phyloP scores from a whole-genome alignment of 768 basidiomycete species.

The Lepiota venenata region DNA sequence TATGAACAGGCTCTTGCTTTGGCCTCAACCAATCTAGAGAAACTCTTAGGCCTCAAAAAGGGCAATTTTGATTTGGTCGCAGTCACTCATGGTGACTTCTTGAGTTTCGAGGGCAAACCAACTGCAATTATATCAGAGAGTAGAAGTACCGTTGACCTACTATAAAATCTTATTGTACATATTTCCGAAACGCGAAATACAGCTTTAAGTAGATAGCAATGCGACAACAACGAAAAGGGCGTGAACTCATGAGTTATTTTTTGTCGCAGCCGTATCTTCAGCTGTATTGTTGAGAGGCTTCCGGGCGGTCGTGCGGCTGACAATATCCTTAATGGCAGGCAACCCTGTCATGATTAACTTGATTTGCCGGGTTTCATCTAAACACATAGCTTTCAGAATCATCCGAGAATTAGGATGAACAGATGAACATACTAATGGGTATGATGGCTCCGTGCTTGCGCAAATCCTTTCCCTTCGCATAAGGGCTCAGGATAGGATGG shows the following conservation, averaged over 20 bases:
- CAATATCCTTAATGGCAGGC: constrained; percentile 58
- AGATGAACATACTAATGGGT: constrained; percentile 47
- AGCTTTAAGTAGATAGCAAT: constrained; percentile 1
- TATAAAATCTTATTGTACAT: constrained; percentile 11
- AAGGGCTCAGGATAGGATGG: constrained; percentile 50
- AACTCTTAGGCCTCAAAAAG: constrained; percentile 32
- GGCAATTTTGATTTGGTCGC: constrained; percentile 36
- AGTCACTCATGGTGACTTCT: constrained; percentile 30
- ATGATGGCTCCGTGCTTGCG: constrained; percentile 66
- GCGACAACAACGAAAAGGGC: constrained; percentile 1
- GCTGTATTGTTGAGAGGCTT: not conserved
- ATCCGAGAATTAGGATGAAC: not conserved
- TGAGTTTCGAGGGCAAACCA: constrained; percentile 39
- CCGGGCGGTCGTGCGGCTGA: constrained; percentile 28
- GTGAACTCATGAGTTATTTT: not conserved
- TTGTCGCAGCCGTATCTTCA: not conserved
- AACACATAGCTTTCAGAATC: not conserved
- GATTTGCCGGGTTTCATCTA: constrained; percentile 73
- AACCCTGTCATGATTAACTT: constrained; percentile 68
- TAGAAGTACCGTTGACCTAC: constrained; percentile 10
- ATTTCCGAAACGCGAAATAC: not conserved
- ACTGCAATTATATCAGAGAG: constrained; percentile 30
- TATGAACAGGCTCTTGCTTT: constrained; percentile 32
- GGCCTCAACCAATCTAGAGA: constrained; percentile 40
- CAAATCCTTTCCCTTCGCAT: constrained; percentile 37